Evolutionary conservation across 345 rosid genomes (phyloP).

Genomic region (Kandelia obovata): DNA sequence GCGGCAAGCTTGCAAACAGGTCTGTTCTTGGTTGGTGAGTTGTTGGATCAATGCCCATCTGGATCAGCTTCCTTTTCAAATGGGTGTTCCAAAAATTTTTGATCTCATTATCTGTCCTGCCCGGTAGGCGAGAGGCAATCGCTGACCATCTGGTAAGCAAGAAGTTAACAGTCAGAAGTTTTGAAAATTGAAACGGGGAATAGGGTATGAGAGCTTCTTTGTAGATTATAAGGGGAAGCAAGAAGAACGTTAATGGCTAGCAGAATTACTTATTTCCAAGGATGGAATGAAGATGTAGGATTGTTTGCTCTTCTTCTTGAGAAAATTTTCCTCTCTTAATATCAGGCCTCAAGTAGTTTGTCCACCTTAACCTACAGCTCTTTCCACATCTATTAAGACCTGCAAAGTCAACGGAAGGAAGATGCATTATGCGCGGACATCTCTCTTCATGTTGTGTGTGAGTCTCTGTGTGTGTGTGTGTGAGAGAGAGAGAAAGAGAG

Average conservation of each 20-base stretch:
- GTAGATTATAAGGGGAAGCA: conserved; percentile 5
- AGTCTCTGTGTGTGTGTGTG: too few species aligned
- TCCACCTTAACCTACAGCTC: conserved; percentile 84
- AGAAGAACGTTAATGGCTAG: neutral
- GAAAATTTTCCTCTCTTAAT: conserved; percentile 81
- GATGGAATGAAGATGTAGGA: conserved; percentile 71
- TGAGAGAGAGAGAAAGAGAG: too few species aligned
- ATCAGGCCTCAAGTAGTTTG: conserved; percentile 73
- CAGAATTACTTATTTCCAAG: conserved; percentile 65
- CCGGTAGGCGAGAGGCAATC: conserved; percentile 57
- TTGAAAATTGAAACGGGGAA: neutral
- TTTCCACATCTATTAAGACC: conserved; percentile 81
- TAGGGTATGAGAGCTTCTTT: neutral
- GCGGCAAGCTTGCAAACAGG: conserved; percentile 50
- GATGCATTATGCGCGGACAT: neutral
- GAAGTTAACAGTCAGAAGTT: neutral
- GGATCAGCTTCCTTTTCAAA: conserved; percentile 62
- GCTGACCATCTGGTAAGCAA: conserved; percentile 56
- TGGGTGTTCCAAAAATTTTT: conserved; percentile 77
- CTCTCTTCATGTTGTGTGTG: neutral
- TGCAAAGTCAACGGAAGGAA: conserved; percentile 15
- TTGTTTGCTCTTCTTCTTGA: conserved; percentile 70
- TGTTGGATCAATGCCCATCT: conserved; percentile 85
- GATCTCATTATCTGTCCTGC: conserved; percentile 65
- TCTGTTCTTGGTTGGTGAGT: conserved; percentile 75